Conservation (phyloP, 345 rosid genomes). For the Clausena lansium region DNA sequence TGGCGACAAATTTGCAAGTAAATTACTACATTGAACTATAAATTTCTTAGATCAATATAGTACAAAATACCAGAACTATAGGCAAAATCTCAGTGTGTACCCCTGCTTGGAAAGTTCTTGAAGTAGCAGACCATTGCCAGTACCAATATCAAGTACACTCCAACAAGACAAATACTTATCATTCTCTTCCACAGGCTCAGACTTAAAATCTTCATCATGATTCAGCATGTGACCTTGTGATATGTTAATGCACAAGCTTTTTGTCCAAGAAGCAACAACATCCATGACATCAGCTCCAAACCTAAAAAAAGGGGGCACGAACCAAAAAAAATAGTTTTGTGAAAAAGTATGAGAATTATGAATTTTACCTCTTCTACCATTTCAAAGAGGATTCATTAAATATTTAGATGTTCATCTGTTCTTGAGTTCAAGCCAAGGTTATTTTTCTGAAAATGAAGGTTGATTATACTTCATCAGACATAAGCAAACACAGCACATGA, state of each 20-base stretch:
- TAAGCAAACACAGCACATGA: neutral
- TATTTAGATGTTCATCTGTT: neutral
- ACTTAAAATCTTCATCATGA: slow-evolving; percentile 36
- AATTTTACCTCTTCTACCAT: neutral
- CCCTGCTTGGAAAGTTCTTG: slow-evolving; percentile 95
- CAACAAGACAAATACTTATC: slow-evolving; percentile 65
- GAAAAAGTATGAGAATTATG: neutral
- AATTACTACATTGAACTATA: neutral
- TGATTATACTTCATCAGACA: neutral
- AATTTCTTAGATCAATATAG: neutral
- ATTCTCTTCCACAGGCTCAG: slow-evolving; percentile 48
- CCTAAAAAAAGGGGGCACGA: slow-evolving; percentile 40
- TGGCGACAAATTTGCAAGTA: neutral
- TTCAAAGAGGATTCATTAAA: neutral
- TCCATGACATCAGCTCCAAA: slow-evolving; percentile 98
- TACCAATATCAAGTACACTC: slow-evolving; percentile 97
- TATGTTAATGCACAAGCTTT: slow-evolving; percentile 63
- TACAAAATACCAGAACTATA: slow-evolving; percentile 33
- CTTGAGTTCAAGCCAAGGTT: neutral
- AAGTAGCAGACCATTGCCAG: slow-evolving; percentile 95
- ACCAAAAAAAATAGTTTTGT: neutral
- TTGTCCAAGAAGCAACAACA: slow-evolving; percentile 83
- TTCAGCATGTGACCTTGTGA: slow-evolving; percentile 48
- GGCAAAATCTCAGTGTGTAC: slow-evolving; percentile 48
- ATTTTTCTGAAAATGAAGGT: neutral